Percentiles rank a stretch among this genome's conserved stretches.
Conservation (phyloP, 306 rosid genomes). For the Cicer judaicum region DNA sequence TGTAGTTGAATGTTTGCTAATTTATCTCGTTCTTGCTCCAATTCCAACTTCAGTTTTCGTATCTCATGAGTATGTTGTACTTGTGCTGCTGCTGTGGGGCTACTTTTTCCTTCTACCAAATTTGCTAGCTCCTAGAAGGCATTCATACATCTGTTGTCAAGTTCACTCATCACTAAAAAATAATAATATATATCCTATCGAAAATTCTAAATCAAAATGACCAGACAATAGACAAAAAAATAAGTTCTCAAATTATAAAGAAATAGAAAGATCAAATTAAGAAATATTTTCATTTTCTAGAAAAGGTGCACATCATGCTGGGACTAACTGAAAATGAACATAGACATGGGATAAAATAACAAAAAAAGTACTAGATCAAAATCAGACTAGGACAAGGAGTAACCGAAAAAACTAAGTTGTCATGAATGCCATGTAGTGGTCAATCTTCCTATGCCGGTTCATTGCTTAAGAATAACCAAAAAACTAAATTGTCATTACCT, state of each 20-base stretch:
- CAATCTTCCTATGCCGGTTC: slow-evolving; percentile 32
- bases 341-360: not conserved
- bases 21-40: slow-evolving; percentile 66
- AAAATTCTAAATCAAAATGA: slow-evolving; percentile 26
- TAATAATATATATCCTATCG: slow-evolving; percentile 39
- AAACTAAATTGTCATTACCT: slow-evolving; percentile 60
- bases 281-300: not conserved
- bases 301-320: slow-evolving; percentile 10
- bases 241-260: slow-evolving; percentile 5
- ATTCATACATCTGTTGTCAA: slow-evolving; percentile 98
- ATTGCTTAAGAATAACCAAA: slow-evolving; percentile 38
- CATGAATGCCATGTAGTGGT: slow-evolving; percentile 16
- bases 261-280: not conserved
- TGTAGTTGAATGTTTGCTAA: slow-evolving; percentile 57
- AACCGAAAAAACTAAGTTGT: not conserved
- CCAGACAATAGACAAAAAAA: slow-evolving; percentile 12
- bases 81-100: slow-evolving; percentile 52
- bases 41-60: slow-evolving; percentile 63
- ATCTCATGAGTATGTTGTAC: slow-evolving; percentile 58
- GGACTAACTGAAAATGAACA: slow-evolving; percentile 18
- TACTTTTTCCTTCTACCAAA: slow-evolving; percentile 60
- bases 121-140: slow-evolving; percentile 99
- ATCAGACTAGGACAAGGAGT: not conserved
- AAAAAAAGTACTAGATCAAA: slow-evolving; percentile 23
- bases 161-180: slow-evolving; percentile 82